Conservation (phyloP, 140 eudicot species). For the Senecio squalidus region DNA sequence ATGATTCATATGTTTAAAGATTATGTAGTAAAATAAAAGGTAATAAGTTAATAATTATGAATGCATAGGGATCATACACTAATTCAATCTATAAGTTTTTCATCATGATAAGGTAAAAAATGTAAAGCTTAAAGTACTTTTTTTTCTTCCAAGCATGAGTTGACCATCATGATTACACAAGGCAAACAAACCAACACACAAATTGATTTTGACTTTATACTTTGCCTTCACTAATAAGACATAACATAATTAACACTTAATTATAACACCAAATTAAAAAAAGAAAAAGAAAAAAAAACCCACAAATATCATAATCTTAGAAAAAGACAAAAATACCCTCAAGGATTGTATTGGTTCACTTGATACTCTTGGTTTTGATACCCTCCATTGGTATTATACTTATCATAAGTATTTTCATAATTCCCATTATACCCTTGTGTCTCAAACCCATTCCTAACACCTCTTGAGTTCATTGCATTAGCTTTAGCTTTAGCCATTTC, state of each 20-base stretch:
- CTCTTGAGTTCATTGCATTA: slow-evolving; percentile 31
- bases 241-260: slow-evolving; percentile 24
- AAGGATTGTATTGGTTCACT: slow-evolving; percentile 36
- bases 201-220: slow-evolving; percentile 24
- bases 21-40: no score
- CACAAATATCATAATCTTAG: slow-evolving; percentile 22
- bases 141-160: slow-evolving; percentile 20
- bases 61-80: slow-evolving; percentile 1
- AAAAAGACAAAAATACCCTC: slow-evolving; percentile 26
- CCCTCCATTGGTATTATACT: slow-evolving; percentile 38
- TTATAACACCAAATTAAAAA: slow-evolving; percentile 16
- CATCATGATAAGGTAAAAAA: slow-evolving; percentile 2
- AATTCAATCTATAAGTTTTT: background rate
- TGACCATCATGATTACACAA: slow-evolving; percentile 24
- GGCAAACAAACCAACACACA: slow-evolving; percentile 16
- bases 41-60: background rate
- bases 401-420: slow-evolving; percentile 26
- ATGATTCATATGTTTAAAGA: no score
- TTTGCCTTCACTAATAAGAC: slow-evolving; percentile 26
- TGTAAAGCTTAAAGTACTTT: slow-evolving; percentile 1
- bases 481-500: slow-evolving; percentile 26
- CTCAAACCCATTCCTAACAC: slow-evolving; percentile 29
- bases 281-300: background rate
- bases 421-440: slow-evolving; percentile 45
- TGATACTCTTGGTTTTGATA: slow-evolving; percentile 44